Base-by-base conservation (phyloP, 179 eudicot genomes). In the Sideroxylon spinosum region DNA sequence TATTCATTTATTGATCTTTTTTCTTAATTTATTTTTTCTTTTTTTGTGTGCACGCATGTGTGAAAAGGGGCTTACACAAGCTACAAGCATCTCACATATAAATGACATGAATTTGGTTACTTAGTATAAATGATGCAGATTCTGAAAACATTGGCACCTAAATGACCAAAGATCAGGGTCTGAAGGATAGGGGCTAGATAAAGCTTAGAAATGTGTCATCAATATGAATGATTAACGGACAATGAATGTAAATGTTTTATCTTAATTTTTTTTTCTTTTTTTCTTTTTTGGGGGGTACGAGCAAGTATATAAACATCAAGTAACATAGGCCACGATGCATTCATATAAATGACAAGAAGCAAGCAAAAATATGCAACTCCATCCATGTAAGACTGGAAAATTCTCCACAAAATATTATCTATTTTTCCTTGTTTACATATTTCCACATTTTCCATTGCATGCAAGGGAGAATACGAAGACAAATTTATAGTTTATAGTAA, bases 391-490 rank as follows among this genome's bases (percentile, higher is more conserved):
- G 46, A 55, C 44, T 7, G 48, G 37, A 72, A 55, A 53, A 20
- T 66, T 66, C 29, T 52, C 5, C 63, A 76, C 44, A 25, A 12
- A 60, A 20, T 57, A n/a, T 66, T 29, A 50, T 29, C 9, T 13
- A 23, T 63, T 23, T 64, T 17, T 50, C 62, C 50, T 10, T 56
- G 52, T 25, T 63, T 7, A n/a, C 6, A 20, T 52, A 11, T 65
- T 76, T 50, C 71, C 48, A 9, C 53, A 44, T 16, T 75, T 46
- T 75, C 52, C 68, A 60, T n/a, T 14, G 37, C 68, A 74, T 71
- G 61, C 37, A 61, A 44, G 12, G 29, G 68, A 75, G 7, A 7
- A 14, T 19, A 46, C 10, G 14, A 2, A 60, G 32, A 74, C 19
- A 3, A 6, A 48, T 59, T 32, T 52, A 55, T 19, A 11, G 23